Conservation (phyloP, 2,329 filamentous ascomycete species). For the Colletotrichum sp. region DNA sequence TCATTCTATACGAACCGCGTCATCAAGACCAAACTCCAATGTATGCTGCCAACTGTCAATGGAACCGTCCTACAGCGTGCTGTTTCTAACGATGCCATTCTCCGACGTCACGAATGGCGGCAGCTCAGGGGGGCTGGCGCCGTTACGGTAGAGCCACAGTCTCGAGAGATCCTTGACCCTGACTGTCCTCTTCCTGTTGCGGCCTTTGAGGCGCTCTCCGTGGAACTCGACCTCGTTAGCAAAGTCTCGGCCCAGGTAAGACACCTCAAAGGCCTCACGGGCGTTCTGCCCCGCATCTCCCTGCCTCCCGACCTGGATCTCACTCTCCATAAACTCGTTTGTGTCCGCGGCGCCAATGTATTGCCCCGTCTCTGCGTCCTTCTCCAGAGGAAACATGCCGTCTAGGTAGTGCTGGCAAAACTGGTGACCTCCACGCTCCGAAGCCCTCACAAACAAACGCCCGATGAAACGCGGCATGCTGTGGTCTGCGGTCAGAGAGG, state of each 20-base stretch:
- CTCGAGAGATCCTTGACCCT: constrained; percentile 67
- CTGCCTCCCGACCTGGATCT: constrained; percentile 50
- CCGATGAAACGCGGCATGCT: constrained; percentile 67
- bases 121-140: constrained; percentile 53
- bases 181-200: constrained; percentile 35
- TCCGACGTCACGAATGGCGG: constrained; percentile 40
- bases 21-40: neutral
- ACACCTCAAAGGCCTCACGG: constrained; percentile 53
- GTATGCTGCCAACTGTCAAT: neutral
- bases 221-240: constrained; percentile 45
- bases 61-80: constrained; percentile 35
- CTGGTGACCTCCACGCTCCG: constrained; percentile 57
- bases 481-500: constrained; percentile 29
- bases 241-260: constrained; percentile 47
- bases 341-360: constrained; percentile 50
- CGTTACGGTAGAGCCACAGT: constrained; percentile 68
- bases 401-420: constrained; percentile 67
- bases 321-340: constrained; percentile 67
- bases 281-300: constrained; percentile 48
- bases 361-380: constrained; percentile 44
- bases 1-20: neutral
- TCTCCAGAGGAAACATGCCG: constrained; percentile 63
- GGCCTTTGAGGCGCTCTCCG: constrained; percentile 31
- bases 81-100: constrained; percentile 41
- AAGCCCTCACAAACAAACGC: constrained; percentile 53